Evolutionary conservation across 805 yeast species (phyloP).

Genomic region (Millerozyma acaciae): DNA sequence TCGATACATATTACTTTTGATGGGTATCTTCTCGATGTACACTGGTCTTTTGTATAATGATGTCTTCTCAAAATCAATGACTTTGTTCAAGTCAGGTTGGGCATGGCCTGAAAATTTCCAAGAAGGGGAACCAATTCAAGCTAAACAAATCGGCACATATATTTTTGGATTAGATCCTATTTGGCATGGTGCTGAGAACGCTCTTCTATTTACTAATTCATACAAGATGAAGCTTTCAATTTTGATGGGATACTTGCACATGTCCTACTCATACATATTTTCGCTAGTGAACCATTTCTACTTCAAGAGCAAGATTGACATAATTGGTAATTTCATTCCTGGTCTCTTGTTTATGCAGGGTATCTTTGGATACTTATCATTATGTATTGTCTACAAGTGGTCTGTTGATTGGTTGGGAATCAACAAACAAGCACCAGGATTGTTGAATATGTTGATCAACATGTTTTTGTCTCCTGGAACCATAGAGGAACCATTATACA

Average conservation of each 20-base stretch:
- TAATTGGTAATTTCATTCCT: constrained; percentile 90
- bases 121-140: constrained; percentile 67
- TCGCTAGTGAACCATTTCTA: constrained; percentile 75
- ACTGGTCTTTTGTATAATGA: constrained; percentile 95
- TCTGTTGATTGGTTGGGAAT: constrained; percentile 81
- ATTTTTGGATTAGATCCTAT: constrained; percentile 85
- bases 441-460: constrained; percentile 89
- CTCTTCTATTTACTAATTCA: constrained; percentile 84
- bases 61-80: constrained; percentile 86
- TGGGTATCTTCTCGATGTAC: constrained; percentile 95
- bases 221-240: constrained; percentile 96
- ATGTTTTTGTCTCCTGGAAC: constrained; percentile 95
- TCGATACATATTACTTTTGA: constrained; percentile 80
- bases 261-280: constrained; percentile 85
- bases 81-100: constrained; percentile 89
- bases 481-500: constrained; percentile 73
- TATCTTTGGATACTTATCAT: constrained; percentile 86
- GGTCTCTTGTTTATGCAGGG: constrained; percentile 94
- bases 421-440: constrained; percentile 81
- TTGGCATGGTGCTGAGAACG: constrained; percentile 98
- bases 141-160: constrained; percentile 65
- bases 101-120: constrained; percentile 77
- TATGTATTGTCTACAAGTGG: constrained; percentile 93
- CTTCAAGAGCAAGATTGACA: constrained; percentile 71
- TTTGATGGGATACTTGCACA: constrained; percentile 90